Conservation (phyloP, 495 filamentous ascomycete species). For the Tuber indicum region DNA sequence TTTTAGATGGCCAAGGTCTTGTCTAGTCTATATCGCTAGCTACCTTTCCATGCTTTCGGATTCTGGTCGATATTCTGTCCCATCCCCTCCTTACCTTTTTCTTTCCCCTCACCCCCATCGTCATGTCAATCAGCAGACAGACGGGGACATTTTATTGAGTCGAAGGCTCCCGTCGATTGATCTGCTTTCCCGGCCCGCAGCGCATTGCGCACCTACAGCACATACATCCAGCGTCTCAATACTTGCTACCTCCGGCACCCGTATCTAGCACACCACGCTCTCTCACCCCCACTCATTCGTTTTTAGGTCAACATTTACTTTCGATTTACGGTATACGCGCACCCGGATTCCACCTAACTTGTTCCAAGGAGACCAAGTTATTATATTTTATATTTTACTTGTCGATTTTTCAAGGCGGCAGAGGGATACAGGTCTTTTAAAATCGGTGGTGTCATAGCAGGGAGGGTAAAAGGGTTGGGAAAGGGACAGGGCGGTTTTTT, state of each 20-base stretch:
- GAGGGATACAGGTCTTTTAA: not conserved
- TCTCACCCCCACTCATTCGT: not conserved
- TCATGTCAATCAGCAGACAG: not conserved
- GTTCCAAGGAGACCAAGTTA: not conserved
- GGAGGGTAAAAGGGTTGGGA: not conserved
- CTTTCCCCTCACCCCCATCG: conserved; percentile 1
- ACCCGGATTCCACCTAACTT: not conserved
- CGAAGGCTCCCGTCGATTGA: conserved; percentile 1
- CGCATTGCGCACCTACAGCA: not conserved
- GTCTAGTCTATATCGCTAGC: not conserved
- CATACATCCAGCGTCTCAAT: not conserved
- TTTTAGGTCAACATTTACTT: not conserved
- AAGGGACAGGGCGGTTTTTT: not conserved
- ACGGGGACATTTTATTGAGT: conserved; percentile 1
- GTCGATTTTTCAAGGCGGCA: not conserved
- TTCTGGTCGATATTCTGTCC: not conserved
- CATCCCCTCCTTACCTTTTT: not conserved
- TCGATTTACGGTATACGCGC: not conserved
- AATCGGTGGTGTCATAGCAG: not conserved
- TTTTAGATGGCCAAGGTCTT: not conserved
- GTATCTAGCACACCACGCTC: not conserved
- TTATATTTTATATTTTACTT: conserved; percentile 1
- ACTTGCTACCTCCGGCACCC: not conserved
- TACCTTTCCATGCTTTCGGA: not conserved
- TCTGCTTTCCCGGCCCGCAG: not conserved